A percentile compares a stretch with the other conserved stretches of the same genome.
Conservation (phyloP, 768 basidiomycete genomes). For the Leccinum rimulosum region DNA sequence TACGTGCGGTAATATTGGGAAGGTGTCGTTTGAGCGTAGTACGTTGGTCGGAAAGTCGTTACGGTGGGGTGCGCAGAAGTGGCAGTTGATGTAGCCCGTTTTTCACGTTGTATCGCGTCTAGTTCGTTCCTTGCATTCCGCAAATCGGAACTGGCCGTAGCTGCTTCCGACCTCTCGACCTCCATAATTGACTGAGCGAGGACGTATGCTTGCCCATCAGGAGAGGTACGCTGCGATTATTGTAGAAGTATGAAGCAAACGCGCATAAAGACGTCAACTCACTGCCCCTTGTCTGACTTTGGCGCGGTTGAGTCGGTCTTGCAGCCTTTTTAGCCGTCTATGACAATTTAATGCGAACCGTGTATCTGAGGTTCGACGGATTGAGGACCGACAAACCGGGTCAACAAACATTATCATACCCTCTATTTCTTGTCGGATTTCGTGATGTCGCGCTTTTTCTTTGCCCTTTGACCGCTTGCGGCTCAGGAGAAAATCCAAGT, state of each 20-base stretch:
- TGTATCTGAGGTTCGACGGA: slow-evolving; percentile 47
- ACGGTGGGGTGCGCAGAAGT: slow-evolving; percentile 33
- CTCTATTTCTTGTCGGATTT: slow-evolving; percentile 48
- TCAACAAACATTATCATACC: slow-evolving; percentile 36
- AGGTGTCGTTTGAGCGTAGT: slow-evolving; percentile 36
- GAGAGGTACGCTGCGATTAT: slow-evolving; percentile 50
- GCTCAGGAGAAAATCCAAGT: slow-evolving; percentile 40
- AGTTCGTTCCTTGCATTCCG: slow-evolving; percentile 61
- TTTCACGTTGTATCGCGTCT: slow-evolving; percentile 68
- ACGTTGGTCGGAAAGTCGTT: slow-evolving; percentile 40
- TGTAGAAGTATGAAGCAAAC: slow-evolving; percentile 1
- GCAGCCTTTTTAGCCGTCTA: slow-evolving; percentile 52
- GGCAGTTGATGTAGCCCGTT: slow-evolving; percentile 41
- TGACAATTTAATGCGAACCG: slow-evolving; percentile 67
- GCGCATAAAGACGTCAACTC: slow-evolving; percentile 18
- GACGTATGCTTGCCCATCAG: slow-evolving; percentile 60
- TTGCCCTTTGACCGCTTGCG: slow-evolving; percentile 53
- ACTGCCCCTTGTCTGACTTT: slow-evolving; percentile 58
- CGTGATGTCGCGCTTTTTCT: slow-evolving; percentile 48
- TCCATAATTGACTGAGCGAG: slow-evolving; percentile 66
- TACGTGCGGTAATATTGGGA: slow-evolving; percentile 63
- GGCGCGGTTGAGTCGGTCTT: slow-evolving; percentile 55
- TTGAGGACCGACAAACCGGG: slow-evolving; percentile 1
- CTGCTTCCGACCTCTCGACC: slow-evolving; percentile 60
- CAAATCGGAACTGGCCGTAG: slow-evolving; percentile 55